A percentile compares a stretch with the other conserved stretches of the same genome.
Evolutionary conservation across 108 stramenopile species (phyloP).

Genomic region (Bacterosira constricta): DNA sequence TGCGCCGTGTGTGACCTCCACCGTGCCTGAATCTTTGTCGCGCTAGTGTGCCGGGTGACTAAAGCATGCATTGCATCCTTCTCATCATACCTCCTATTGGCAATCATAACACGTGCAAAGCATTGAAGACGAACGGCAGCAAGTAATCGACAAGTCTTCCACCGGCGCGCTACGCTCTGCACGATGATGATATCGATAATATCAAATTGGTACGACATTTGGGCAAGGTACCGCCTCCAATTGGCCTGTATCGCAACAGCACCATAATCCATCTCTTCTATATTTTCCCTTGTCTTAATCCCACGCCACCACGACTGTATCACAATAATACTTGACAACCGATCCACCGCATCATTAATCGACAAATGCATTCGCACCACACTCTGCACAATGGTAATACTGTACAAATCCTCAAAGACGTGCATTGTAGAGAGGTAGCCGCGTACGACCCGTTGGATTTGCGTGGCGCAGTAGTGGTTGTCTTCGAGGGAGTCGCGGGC

Average conservation of each 20-base stretch:
- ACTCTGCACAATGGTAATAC: constrained; percentile 64
- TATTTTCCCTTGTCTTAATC: constrained; percentile 32
- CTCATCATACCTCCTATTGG: constrained; percentile 27
- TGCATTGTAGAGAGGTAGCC: constrained; percentile 65
- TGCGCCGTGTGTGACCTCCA: constrained; percentile 64
- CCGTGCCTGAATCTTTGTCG: constrained; percentile 55
- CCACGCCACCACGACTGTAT: constrained; percentile 62
- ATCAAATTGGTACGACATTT: constrained; percentile 54
- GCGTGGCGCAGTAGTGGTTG: constrained; percentile 55
- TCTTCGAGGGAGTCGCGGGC: constrained; percentile 62
- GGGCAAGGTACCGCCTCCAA: constrained; percentile 58
- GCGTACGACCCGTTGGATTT: constrained; percentile 74
- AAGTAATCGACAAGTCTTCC: constrained; percentile 17
- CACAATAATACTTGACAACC: constrained; percentile 43
- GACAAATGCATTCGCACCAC: constrained; percentile 54
- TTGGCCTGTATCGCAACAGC: constrained; percentile 61
- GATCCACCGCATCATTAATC: constrained; percentile 42
- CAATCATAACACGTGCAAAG: constrained; percentile 19
- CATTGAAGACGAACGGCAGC: constrained; percentile 39
- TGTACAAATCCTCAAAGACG: constrained; percentile 70
- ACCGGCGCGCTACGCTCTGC: constrained; percentile 56
- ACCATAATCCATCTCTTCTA: constrained; percentile 26
- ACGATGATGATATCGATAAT: constrained; percentile 72
- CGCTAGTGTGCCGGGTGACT: constrained; percentile 32
- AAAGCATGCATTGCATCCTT: constrained; percentile 24